Evolutionary conservation across 805 yeast genomes (phyloP).

Genomic region (Isabelozyma rhagii): DNA sequence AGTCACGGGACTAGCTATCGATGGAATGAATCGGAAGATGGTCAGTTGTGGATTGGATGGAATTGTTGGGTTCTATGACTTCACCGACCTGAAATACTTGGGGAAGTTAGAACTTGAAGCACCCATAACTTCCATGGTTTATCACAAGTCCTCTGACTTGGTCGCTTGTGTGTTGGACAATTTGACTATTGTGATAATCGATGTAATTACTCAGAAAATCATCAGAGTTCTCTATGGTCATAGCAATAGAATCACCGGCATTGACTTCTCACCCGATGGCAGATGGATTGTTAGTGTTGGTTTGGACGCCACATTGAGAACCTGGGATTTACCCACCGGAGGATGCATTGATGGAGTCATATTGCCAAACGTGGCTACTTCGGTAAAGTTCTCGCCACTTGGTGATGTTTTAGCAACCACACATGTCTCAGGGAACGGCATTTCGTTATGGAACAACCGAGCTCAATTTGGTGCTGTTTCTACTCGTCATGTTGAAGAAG

Average conservation of each 20-base stretch:
- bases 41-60: slow-evolving; percentile 90
- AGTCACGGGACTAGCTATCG: slow-evolving; percentile 85
- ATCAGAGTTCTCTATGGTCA: slow-evolving; percentile 92
- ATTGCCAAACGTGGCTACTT: slow-evolving; percentile 76
- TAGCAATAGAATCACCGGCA: slow-evolving; percentile 76
- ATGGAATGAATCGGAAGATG: slow-evolving; percentile 86
- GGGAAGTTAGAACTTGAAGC: slow-evolving; percentile 68
- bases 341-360: slow-evolving; percentile 91
- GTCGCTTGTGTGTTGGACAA: slow-evolving; percentile 86
- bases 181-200: slow-evolving; percentile 78
- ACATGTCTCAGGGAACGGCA: slow-evolving; percentile 87
- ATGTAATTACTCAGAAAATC: slow-evolving; percentile 72
- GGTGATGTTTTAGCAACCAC: slow-evolving; percentile 92
- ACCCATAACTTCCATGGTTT: slow-evolving; percentile 73
- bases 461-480: slow-evolving; percentile 79
- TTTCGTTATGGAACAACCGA: slow-evolving; percentile 87
- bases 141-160: slow-evolving; percentile 80
- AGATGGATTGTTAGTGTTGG: slow-evolving; percentile 88
- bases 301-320: slow-evolving; percentile 82
- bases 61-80: slow-evolving; percentile 80
- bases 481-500: slow-evolving; percentile 71
- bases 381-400: slow-evolving; percentile 74
- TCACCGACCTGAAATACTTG: slow-evolving; percentile 62
- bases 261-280: slow-evolving; percentile 93
- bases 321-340: slow-evolving; percentile 98